Evolutionary conservation across 345 rosid genomes (phyloP), one percentile per base, ranked within the genome.

Genomic region (Gossypium turneri): DNA sequence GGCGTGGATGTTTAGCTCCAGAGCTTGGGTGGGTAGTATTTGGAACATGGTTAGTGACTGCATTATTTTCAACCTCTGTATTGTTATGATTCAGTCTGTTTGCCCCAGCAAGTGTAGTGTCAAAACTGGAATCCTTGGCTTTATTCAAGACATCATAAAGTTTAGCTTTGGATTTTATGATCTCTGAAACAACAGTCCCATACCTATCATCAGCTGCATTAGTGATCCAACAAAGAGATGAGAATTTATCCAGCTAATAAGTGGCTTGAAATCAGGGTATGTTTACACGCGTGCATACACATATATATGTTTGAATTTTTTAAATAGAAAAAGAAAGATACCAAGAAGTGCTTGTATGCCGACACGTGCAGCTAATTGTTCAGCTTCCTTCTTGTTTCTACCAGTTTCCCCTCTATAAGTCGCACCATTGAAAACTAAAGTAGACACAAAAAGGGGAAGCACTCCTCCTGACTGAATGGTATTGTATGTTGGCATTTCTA

Each of bases 361-460:
- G 16, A 78, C 75, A 68, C 80, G 84, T 53, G 89, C 89, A 71
- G 86, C 86, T 69, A 87, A 58, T 56, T 85, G 86, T 65, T 85
- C 86, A 67, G 91, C 91, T 60, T 85, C 87, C 78, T 84, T 87
- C 80, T 87, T 85, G 65, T 9, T 85, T 79, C 43, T 75, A 10
- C 81, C 79, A 48, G 34, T 5, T 44, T 82, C 77, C 7, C 85
- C 83, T 2, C 70, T 72, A 58, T 78, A 87, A 25, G 77, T 57
- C 25, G 62, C 56, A 45, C 81, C 82, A 78, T 81, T 78, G 67
- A 82, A 84, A 55, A 70, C 76, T 65, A 82, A 20, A 44, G 78
- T 59, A 2, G 85, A 85, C 24, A 34, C 58, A 75, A 87, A 85
- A 60, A 9, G 27, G 2, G 85, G 81, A 66, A 74, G 58, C 19